Conservation (phyloP, 1,139 yeast species). For the Pichia sp. region DNA sequence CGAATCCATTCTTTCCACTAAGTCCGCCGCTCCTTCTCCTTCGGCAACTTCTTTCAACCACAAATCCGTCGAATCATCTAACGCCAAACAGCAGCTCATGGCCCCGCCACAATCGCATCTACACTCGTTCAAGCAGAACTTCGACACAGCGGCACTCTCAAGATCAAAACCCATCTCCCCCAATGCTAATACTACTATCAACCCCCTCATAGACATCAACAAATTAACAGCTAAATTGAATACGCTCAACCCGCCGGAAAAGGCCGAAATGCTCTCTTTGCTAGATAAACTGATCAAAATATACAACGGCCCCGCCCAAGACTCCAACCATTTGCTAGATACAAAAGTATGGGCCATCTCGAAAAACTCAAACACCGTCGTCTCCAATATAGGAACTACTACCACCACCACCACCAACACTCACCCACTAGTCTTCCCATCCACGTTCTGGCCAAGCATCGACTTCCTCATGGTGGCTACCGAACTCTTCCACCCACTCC, state of each 20-base stretch:
- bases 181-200: not conserved
- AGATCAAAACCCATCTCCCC: no score
- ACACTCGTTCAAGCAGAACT: no score
- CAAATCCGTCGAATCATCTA: no score
- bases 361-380: no score
- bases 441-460: not conserved
- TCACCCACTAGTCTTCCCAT: constrained; percentile 2
- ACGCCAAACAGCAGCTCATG: no score
- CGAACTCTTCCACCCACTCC: constrained; percentile 6
- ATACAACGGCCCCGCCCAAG: not conserved
- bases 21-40: no score
- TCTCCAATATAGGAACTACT: no score
- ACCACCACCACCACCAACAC: no score
- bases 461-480: constrained; percentile 4
- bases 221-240: not conserved
- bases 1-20: no score
- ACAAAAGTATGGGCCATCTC: constrained; percentile 6
- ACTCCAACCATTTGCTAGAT: not conserved
- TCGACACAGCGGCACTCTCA: no score
- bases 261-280: not conserved
- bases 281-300: not conserved
- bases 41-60: no score
- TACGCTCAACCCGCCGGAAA: not conserved
- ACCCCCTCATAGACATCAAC: not conserved
- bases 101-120: no score